Evolutionary conservation across 2,329 filamentous ascomycete species (phyloP), one percentile per base, ranked within the genome.

Genomic region (Thielaviopsis populi): DNA sequence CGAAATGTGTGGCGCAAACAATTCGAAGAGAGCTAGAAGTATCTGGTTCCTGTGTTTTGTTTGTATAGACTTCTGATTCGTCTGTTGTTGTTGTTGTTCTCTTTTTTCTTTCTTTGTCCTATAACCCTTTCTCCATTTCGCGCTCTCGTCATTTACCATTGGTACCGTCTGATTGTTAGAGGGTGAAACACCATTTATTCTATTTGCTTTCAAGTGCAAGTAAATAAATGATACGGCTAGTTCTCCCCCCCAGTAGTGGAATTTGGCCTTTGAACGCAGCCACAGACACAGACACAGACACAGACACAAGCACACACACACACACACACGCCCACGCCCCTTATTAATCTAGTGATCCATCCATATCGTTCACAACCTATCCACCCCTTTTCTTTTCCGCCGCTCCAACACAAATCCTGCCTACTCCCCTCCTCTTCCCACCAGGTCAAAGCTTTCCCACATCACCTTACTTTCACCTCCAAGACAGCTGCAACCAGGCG

Each of bases 391-490:
- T 58, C 42, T 61, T 56, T 65, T 62, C 53, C 53, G 58, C 46
- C 46, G 58, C 40, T 43, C 54, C 48, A 59, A 43, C 61, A 27
- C 42, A 65, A 56, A 59, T 65, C 46, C 59, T 42, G 19, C 46
- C 59, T 42, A 30, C 24, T 56, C 48, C 58, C 48, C 59, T 58
- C 50, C 30, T 53, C 63, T 60, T 33, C 63, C 33, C 15, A 48
- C 40, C 62, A 58, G 58, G 59, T 59, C 59, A 65, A 65, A 65
- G 63, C 59, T 65, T 65, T 61, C 54, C 54, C 41, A 24, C 56
- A 46, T 53, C 53, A 56, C 53, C 27, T 56, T 56, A 56, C 53
- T 56, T 56, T 30, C 37, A 56, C 53, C 53, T 56, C 53, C 33
- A 33, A 37, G 53, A 56, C 53, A 56, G 53, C 53, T 56, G 15